Base-by-base conservation (phyloP, 805 yeast species). In the Candida ortonii region DNA sequence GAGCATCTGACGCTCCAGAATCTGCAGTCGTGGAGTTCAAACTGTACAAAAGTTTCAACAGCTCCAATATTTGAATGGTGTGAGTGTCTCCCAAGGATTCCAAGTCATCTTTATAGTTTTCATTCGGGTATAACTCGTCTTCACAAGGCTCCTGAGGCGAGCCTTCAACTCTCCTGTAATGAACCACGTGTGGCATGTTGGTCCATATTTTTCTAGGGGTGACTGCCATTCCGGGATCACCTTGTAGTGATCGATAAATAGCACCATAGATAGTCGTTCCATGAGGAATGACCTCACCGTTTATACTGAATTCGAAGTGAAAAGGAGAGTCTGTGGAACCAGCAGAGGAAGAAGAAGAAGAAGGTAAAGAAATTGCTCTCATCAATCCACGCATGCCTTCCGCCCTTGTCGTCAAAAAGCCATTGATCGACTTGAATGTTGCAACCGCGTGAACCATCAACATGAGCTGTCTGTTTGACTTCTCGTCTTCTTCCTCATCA, bases 201-300 rank as follows among this genome's bases (percentile, higher is more conserved):
- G 64, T 53, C 90, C 94, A 85, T 12, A 86, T 62, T 31, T 53
- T 64, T 6, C 56, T 53, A 0, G 78, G 62, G 16, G 78, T 72
- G 17, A 76, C 65, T 15, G 52, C 50, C 25, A 62, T 65, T 19
- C 62, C 61, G 1, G 69, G 46, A 12, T 59, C 47, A 6, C 41
- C 32, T 50, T 73, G 70, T 10, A 71, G 52, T 3, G 74, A 61
- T 30, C 73, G 70, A 52, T 77, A 78, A 5, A 83, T 64, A 0
- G 87, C 89, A 1, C 93, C 93, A 57, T 78, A 84, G 2, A 86
- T 70, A 0, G 95, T 85, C 0, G 84, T 76, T 33, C 75, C 84
- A 23, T 65, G 65, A 3, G 86, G 80, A 17, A 84, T 65, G 0
- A 57, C 62, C 36, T 76, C 77, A 4, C 73, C 85, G 42, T 78